phyloP scores from a whole-genome alignment of 176 grass and related monocot species.

The Musa schizocarpa region DNA sequence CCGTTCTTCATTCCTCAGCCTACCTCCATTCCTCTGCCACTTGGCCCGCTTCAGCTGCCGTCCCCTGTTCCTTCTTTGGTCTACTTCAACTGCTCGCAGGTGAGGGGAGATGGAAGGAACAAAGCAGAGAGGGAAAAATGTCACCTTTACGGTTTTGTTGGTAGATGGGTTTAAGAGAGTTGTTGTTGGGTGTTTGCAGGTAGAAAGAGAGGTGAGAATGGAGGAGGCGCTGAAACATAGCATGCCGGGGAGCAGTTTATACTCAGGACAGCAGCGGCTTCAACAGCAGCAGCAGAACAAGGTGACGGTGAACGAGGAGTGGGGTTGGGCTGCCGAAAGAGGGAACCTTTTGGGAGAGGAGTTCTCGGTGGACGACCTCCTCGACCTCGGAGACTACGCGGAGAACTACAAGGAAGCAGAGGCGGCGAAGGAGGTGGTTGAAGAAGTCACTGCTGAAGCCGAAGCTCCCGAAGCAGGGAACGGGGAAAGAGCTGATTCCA shows the following conservation, averaged over 20 bases:
- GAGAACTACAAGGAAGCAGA: constrained; percentile 32
- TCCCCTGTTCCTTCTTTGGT: neutral
- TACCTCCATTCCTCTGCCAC: constrained; percentile 5
- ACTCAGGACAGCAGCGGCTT: too few species aligned
- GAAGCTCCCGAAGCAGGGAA: neutral
- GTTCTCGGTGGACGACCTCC: constrained; percentile 72
- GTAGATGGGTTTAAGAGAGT: constrained; percentile 26
- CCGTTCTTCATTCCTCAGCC: constrained; percentile 17
- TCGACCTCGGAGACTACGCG: constrained; percentile 70
- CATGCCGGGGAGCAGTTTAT: neutral
- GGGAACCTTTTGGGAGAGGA: constrained; percentile 36
- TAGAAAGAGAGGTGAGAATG: constrained; percentile 35
- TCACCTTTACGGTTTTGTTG: constrained; percentile 3
- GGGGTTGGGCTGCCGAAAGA: constrained; percentile 23
- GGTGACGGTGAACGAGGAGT: constrained; percentile 5
- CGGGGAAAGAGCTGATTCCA: neutral
- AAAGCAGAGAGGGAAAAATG: neutral
- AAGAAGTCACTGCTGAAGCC: constrained; percentile 6
- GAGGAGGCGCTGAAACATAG: constrained; percentile 38
- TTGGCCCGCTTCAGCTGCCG: neutral
- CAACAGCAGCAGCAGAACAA: constrained; percentile 25
- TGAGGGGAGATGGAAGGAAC: neutral
- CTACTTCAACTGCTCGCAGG: constrained; percentile 1
- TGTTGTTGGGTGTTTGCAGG: constrained; percentile 7
- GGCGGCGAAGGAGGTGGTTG: constrained; percentile 3